Evolutionary conservation across 805 yeast species (phyloP).

Genomic region (Candida sithepensis): DNA sequence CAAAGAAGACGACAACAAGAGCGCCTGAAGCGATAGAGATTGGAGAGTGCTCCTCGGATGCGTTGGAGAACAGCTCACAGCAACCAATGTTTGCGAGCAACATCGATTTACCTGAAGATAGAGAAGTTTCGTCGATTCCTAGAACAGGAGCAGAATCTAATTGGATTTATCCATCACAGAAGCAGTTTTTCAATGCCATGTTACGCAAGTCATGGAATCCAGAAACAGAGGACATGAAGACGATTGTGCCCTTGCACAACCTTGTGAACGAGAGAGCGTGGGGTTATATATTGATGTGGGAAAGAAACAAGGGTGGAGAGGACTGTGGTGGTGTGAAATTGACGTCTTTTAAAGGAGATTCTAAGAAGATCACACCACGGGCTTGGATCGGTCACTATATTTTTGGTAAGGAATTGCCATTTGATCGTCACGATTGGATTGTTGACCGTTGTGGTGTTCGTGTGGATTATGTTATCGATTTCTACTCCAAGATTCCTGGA

Average conservation of each 20-base stretch:
- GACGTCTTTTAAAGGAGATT: slow-evolving; percentile 86
- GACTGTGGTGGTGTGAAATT: slow-evolving; percentile 82
- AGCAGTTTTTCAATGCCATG: slow-evolving; percentile 95
- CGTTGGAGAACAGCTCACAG: slow-evolving; percentile 37
- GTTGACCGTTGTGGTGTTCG: slow-evolving; percentile 79
- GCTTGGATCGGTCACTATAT: slow-evolving; percentile 66
- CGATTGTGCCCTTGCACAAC: slow-evolving; percentile 92
- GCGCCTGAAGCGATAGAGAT: slow-evolving; percentile 39
- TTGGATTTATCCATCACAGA: slow-evolving; percentile 96
- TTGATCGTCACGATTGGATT: slow-evolving; percentile 96
- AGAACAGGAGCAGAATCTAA: slow-evolving; percentile 62
- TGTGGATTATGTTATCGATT: slow-evolving; percentile 90
- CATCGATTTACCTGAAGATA: slow-evolving; percentile 57
- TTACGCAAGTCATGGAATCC: slow-evolving; percentile 86
- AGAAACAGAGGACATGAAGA: slow-evolving; percentile 73
- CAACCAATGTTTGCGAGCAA: slow-evolving; percentile 31
- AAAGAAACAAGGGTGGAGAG: slow-evolving; percentile 51
- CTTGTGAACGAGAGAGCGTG: slow-evolving; percentile 92
- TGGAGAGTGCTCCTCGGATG: slow-evolving; percentile 17
- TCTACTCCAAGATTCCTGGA: slow-evolving; percentile 43
- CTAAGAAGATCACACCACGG: slow-evolving; percentile 80
- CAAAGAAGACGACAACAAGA: slow-evolving; percentile 15
- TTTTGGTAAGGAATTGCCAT: slow-evolving; percentile 71
- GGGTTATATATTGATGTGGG: slow-evolving; percentile 84
- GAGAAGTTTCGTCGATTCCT: slow-evolving; percentile 82